Conservation (phyloP, 768 basidiomycete genomes). For the Neoboletus brunneissimus region DNA sequence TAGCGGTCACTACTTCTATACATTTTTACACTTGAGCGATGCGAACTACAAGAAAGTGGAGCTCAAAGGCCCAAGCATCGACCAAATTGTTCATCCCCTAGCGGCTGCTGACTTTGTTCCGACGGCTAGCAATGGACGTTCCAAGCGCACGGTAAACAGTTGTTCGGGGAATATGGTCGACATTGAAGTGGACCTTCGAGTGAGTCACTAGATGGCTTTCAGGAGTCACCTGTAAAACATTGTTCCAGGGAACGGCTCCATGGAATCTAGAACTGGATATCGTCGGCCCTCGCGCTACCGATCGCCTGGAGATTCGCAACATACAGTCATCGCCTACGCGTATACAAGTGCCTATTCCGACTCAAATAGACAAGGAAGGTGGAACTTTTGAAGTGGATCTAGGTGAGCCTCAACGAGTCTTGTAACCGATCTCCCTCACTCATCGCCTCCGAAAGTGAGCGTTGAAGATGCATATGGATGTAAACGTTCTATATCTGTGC, state of each 20-base stretch:
- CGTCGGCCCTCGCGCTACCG: conserved; percentile 67
- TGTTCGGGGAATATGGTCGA: conserved; percentile 77
- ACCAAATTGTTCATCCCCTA: conserved; percentile 86
- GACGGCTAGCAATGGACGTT: conserved; percentile 37
- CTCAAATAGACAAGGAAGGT: conserved; percentile 59
- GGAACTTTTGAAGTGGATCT: conserved; percentile 80
- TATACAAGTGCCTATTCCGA: conserved; percentile 66
- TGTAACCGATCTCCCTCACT: conserved; percentile 1
- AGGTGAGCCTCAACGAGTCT: conserved; percentile 40
- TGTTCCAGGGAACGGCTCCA: conserved; percentile 75
- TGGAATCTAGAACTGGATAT: conserved; percentile 86
- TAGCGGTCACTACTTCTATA: conserved; percentile 87
- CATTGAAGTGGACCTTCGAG: conserved; percentile 78
- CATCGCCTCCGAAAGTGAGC: conserved; percentile 47
- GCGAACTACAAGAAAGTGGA: conserved; percentile 76
- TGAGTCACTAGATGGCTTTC: conserved; percentile 33
- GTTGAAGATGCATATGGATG: conserved; percentile 90
- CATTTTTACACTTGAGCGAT: conserved; percentile 77
- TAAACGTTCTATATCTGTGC: conserved; percentile 67
- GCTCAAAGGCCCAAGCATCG: conserved; percentile 72
- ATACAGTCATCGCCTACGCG: conserved; percentile 55
- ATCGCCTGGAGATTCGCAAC: conserved; percentile 51
- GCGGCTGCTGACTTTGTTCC: conserved; percentile 74
- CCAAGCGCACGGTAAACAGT: conserved; percentile 60
- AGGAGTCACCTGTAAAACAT: neutral